phyloP scores from a whole-genome alignment of 768 basidiomycete species.

The Thelephora aurantiotincta region DNA sequence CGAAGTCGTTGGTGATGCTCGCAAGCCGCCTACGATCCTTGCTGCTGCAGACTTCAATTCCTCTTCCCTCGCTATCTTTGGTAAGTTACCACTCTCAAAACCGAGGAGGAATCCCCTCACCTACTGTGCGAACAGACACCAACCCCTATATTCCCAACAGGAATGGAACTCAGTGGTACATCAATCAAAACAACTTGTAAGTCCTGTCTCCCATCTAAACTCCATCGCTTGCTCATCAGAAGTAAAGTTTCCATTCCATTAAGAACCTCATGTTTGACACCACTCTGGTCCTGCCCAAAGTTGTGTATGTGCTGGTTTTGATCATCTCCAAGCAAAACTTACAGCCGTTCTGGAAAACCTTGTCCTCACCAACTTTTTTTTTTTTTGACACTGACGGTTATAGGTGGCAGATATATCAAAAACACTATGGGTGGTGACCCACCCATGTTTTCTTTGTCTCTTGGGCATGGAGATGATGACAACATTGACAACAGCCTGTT shows the following conservation, averaged over 20 bases:
- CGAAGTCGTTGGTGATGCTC: conserved; percentile 64
- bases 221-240: too few species aligned
- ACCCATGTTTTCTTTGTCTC: too few species aligned
- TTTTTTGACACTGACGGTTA: too few species aligned
- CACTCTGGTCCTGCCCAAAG: conserved; percentile 35
- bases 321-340: too few species aligned
- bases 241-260: conserved; percentile 46
- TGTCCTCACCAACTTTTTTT: too few species aligned
- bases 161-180: conserved; percentile 41
- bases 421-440: too few species aligned
- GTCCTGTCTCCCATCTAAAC: too few species aligned
- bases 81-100: conserved; percentile 19
- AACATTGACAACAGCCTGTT: too few species aligned
- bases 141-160: conserved; percentile 27
- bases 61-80: conserved; percentile 59
- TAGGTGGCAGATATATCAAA: too few species aligned
- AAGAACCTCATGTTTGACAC: conserved; percentile 67
- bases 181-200: conserved; percentile 59
- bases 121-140: background rate
- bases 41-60: conserved; percentile 40
- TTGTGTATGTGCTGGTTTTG: conserved; percentile 12
- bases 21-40: conserved; percentile 48
- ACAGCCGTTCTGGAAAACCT: too few species aligned
- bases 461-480: too few species aligned
- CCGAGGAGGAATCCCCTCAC: background rate